These are phyloP conservation scores for Stemphylium vesicarium DNA, from an alignment of 2,329 filamentous ascomycete genomes.

Conservation along the genomic window DNA sequence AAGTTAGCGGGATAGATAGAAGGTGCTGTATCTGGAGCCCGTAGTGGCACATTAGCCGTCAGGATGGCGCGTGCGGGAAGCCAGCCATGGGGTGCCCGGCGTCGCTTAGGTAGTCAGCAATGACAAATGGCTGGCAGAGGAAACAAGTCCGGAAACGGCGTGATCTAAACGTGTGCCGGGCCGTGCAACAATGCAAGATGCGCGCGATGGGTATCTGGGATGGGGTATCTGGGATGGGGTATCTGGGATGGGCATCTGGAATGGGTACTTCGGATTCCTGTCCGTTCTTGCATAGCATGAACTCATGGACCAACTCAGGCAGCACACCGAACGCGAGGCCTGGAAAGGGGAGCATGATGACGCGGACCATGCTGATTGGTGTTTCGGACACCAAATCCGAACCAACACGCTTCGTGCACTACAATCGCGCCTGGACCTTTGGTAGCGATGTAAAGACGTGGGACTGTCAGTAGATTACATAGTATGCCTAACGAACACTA, in stretches of 20 bases:
- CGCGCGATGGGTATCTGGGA: not conserved
- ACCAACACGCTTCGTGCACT: not conserved
- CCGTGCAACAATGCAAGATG: not conserved
- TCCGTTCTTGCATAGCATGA: slow-evolving; percentile 2
- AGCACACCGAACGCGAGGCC: not conserved
- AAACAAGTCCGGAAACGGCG: not conserved
- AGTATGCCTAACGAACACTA: not conserved
- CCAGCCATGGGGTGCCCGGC: not conserved
- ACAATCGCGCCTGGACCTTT: not conserved
- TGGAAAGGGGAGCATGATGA: not conserved
- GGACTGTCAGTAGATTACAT: not conserved
- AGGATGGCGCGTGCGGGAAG: not conserved
- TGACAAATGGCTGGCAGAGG: not conserved
- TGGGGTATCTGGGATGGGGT: not conserved
- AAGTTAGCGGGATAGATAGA: not conserved
- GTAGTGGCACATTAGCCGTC: not conserved
- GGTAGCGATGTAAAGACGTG: not conserved
- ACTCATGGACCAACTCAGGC: not conserved
- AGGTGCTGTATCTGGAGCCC: not conserved
- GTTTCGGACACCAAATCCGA: not conserved
- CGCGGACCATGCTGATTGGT: not conserved
- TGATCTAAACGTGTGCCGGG: not conserved
- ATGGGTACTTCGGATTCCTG: not conserved
- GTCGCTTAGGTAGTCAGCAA: not conserved
- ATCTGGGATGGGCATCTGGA: too few species aligned